These are phyloP conservation scores for Acorus gramineus DNA, from an alignment of 106 monocot species.

Conservation along the genomic window DNA sequence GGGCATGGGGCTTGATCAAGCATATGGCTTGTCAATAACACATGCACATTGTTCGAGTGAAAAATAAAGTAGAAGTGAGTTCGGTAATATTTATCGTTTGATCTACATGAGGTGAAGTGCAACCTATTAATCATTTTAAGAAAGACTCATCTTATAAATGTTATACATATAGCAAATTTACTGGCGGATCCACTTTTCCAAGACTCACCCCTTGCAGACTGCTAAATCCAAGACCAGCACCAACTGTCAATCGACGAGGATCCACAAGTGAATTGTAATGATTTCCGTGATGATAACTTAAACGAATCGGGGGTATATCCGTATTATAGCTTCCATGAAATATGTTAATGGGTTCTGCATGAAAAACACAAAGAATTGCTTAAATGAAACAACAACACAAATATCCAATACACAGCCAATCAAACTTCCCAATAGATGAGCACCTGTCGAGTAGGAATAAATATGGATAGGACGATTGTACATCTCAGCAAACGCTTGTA, in stretches of 20 bases:
- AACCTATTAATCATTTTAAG: no score
- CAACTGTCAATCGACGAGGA: constrained; percentile 62
- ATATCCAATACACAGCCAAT: not conserved
- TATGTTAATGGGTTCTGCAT: constrained; percentile 96
- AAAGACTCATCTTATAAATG: no score
- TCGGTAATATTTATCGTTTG: no score
- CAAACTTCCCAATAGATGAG: not conserved
- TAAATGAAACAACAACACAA: not conserved
- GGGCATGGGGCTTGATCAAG: no score
- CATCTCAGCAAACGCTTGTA: constrained; percentile 97
- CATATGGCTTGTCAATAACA: no score
- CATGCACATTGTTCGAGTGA: no score
- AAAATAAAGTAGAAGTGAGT: no score
- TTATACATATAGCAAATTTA: no score
- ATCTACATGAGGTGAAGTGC: no score
- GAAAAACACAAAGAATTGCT: constrained; percentile 1
- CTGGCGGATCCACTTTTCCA: no score
- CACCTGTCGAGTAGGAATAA: constrained; percentile 93
- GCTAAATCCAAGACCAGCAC: constrained; percentile 94
- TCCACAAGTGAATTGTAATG: constrained; percentile 98
- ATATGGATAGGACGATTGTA: constrained; percentile 98
- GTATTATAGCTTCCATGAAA: constrained; percentile 93
- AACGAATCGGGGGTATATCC: constrained; percentile 85
- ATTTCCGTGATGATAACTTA: constrained; percentile 94
- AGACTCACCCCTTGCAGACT: constrained; percentile 68